These are phyloP conservation scores for Pythium insidiosum DNA, from an alignment of 352 stramenopile genomes.

Conservation along the genomic window DNA sequence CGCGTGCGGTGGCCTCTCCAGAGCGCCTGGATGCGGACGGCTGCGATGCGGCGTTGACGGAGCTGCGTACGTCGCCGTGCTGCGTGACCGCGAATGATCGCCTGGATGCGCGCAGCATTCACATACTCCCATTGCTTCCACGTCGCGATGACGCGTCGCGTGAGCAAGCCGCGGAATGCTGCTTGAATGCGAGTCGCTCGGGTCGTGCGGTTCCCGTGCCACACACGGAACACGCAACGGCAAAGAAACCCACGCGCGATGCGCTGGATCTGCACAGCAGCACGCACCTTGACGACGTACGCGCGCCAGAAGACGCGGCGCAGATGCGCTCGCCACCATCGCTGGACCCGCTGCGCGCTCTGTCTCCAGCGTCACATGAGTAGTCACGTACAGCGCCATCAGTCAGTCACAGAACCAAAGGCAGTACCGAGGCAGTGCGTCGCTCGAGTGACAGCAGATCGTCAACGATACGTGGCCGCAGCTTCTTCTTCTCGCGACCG, in stretches of 20 bases:
- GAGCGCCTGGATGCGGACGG: slow-evolving; percentile 49
- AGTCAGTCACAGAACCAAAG: neutral
- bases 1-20: slow-evolving; percentile 44
- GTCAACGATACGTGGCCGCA: slow-evolving; percentile 47
- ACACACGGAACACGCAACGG: slow-evolving; percentile 34
- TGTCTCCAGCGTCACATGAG: no score
- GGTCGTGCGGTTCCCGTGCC: slow-evolving; percentile 43
- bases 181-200: slow-evolving; percentile 51
- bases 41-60: slow-evolving; percentile 22
- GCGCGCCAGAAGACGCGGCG: slow-evolving; percentile 32
- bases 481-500: slow-evolving; percentile 28
- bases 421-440: slow-evolving; percentile 28
- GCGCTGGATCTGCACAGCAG: slow-evolving; percentile 45
- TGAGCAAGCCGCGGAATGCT: slow-evolving; percentile 42
- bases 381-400: no score
- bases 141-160: slow-evolving; percentile 28
- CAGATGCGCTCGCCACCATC: slow-evolving; percentile 42
- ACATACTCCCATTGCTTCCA: slow-evolving; percentile 53
- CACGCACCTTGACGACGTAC: slow-evolving; percentile 31
- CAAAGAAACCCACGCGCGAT: slow-evolving; percentile 39
- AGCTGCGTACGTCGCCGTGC: slow-evolving; percentile 6
- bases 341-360: slow-evolving; percentile 39
- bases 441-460: slow-evolving; percentile 67
- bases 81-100: slow-evolving; percentile 45
- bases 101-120: slow-evolving; percentile 57